Evolutionary conservation across 306 rosid genomes (phyloP).

Genomic region (Prosopis cineraria): DNA sequence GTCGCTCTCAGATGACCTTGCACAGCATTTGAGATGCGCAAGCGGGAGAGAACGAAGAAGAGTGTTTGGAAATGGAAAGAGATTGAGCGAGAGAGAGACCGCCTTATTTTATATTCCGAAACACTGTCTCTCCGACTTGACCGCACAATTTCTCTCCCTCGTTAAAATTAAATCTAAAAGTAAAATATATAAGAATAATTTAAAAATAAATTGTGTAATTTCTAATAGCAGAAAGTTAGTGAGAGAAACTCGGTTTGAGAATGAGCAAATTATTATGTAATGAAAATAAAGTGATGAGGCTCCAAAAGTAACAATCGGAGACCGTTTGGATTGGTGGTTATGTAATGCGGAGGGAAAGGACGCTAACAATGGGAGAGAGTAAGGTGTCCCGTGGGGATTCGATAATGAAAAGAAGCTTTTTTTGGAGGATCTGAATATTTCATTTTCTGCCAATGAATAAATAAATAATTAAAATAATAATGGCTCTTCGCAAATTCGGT

Average conservation of each 20-base stretch:
- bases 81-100: constrained; percentile 15
- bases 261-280: no score
- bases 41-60: constrained; percentile 11
- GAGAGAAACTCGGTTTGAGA: no score
- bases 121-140: constrained; percentile 33
- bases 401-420: constrained; percentile 23
- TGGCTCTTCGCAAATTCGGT: not conserved
- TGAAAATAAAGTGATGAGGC: no score
- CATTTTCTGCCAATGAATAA: not conserved
- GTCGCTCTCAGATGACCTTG: constrained; percentile 27
- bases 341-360: not conserved
- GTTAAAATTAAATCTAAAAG: not conserved
- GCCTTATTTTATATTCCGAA: constrained; percentile 44
- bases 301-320: no score
- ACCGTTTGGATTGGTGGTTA: constrained; percentile 47
- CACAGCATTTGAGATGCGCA: constrained; percentile 4
- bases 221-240: no score
- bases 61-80: not conserved
- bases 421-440: constrained; percentile 25
- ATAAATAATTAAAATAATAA: not conserved
- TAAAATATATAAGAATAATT: no score
- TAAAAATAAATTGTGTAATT: no score
- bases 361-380: constrained; percentile 27
- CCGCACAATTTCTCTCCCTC: constrained; percentile 34
- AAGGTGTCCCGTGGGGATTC: constrained; percentile 38